Percentiles rank a stretch among this genome's conserved stretches.
Evolutionary conservation across 2,329 filamentous ascomycete genomes (phyloP).

Genomic region (Tolypocladium ovalisporum): DNA sequence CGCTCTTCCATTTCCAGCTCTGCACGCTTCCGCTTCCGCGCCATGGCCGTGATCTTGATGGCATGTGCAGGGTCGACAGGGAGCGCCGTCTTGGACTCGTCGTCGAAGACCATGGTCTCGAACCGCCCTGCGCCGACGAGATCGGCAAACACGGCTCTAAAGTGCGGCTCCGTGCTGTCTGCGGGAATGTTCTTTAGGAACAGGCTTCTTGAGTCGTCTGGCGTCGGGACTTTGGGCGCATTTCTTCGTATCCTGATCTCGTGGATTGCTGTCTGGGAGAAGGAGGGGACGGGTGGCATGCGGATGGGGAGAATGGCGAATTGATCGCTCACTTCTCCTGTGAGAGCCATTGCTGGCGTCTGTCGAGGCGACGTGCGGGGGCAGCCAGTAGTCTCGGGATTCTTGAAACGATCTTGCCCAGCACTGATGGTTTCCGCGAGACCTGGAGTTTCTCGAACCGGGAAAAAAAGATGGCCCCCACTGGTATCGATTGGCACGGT

Average conservation of each 20-base stretch:
- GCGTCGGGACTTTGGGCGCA: slow-evolving; percentile 64
- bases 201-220: slow-evolving; percentile 65
- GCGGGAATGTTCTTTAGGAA: slow-evolving; percentile 86
- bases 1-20: slow-evolving; percentile 45
- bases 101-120: slow-evolving; percentile 67
- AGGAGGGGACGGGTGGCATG: slow-evolving; percentile 53
- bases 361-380: background rate
- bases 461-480: background rate
- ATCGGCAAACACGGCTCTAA: slow-evolving; percentile 63
- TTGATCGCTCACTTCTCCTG: slow-evolving; percentile 29
- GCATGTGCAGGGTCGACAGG: slow-evolving; percentile 39
- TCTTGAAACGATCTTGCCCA: background rate
- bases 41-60: slow-evolving; percentile 21
- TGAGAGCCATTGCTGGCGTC: slow-evolving; percentile 14
- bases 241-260: slow-evolving; percentile 82
- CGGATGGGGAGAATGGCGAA: slow-evolving; percentile 61
- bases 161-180: slow-evolving; percentile 67
- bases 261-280: slow-evolving; percentile 54
- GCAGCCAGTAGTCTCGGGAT: background rate
- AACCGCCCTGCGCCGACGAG: slow-evolving; percentile 71
- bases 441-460: background rate
- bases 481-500: background rate
- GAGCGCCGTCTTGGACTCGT: slow-evolving; percentile 33
- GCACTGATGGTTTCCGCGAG: background rate
- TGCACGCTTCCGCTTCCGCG: slow-evolving; percentile 28